These are phyloP conservation scores for Vanilla planifolia DNA, from an alignment of 106 monocot species.

Conservation along the genomic window DNA sequence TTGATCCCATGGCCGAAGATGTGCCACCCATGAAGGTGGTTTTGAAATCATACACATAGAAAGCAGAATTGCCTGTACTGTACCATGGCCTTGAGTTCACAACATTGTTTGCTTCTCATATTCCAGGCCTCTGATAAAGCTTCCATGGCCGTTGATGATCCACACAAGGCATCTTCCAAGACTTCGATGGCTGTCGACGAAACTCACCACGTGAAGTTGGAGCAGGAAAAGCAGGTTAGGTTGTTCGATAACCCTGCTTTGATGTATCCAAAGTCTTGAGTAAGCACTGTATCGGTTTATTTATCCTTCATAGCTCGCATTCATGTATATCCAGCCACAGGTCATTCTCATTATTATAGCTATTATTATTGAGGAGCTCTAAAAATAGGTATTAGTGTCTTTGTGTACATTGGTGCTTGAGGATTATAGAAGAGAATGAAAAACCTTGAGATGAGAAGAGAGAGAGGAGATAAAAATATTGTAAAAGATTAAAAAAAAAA, in stretches of 20 bases:
- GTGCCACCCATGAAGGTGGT: neutral
- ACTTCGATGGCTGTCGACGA: neutral
- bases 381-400: no score
- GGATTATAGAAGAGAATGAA: no score
- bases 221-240: conserved; percentile 1
- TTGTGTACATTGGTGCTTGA: no score
- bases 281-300: no score
- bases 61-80: no score
- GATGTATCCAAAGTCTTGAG: conserved; percentile 6
- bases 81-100: neutral
- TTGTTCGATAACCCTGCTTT: neutral
- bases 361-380: no score
- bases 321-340: no score
- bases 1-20: conserved; percentile 2
- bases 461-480: no score
- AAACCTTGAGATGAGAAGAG: no score
- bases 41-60: neutral
- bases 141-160: conserved; percentile 2
- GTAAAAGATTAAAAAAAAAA: no score
- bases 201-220: neutral
- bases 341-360: no score
- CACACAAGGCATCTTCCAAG: neutral
- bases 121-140: conserved; percentile 7
- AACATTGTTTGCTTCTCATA: neutral
- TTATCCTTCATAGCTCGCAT: no score